Evolutionary conservation across 441 rosid species (phyloP).

Genomic region (Corymbia calophylla): DNA sequence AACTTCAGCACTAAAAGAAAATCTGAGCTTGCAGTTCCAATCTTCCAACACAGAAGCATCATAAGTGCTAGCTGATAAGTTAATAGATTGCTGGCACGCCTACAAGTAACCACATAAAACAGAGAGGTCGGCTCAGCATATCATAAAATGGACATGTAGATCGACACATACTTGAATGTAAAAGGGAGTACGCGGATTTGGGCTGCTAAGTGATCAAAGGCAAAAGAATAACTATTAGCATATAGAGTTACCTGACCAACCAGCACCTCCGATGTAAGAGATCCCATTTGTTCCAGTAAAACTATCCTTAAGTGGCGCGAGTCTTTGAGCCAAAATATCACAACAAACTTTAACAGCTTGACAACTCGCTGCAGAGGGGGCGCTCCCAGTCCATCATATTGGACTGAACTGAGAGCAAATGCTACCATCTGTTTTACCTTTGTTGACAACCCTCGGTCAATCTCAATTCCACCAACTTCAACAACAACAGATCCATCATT

Average conservation of each 20-base stretch:
- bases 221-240: not conserved
- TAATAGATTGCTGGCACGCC: constrained; percentile 50
- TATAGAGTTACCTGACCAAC: constrained; percentile 50
- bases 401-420: constrained; percentile 53
- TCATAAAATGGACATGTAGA: not conserved
- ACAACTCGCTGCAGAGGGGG: constrained; percentile 78
- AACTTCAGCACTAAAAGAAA: not conserved
- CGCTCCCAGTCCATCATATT: constrained; percentile 62
- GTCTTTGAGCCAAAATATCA: constrained; percentile 55
- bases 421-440: constrained; percentile 92
- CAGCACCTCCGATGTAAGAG: constrained; percentile 60
- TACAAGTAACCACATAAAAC: constrained; percentile 15
- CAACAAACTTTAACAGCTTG: constrained; percentile 77
- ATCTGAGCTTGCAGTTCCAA: not conserved
- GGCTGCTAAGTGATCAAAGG: not conserved
- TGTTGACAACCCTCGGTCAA: constrained; percentile 96
- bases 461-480: constrained; percentile 88
- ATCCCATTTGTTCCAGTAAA: constrained; percentile 44
- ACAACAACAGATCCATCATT: constrained; percentile 77
- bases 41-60: constrained; percentile 21
- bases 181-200: not conserved
- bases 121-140: not conserved
- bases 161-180: not conserved
- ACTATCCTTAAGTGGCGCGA: constrained; percentile 40
- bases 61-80: constrained; percentile 41